Evolutionary conservation across 2,329 filamentous ascomycete genomes (phyloP).

Genomic region (Emericellopsis atlantica): DNA sequence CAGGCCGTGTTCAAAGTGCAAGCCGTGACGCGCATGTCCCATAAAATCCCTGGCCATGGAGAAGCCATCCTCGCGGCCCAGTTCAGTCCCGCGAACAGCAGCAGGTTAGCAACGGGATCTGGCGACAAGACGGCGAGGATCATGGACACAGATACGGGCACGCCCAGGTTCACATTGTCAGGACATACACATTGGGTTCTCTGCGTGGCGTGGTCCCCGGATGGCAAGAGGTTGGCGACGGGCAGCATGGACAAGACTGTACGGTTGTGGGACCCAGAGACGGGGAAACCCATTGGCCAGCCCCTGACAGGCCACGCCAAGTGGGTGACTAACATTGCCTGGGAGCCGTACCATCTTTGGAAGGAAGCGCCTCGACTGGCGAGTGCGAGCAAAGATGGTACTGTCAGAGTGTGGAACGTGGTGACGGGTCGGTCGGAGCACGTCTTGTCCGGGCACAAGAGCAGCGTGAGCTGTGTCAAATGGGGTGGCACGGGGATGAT

Average conservation of each 20-base stretch:
- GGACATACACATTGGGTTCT: constrained; percentile 88
- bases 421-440: constrained; percentile 68
- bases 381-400: constrained; percentile 81
- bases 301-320: constrained; percentile 73
- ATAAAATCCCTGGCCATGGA: constrained; percentile 80
- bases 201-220: constrained; percentile 76
- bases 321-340: constrained; percentile 77
- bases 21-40: constrained; percentile 79
- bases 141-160: constrained; percentile 92
- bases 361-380: constrained; percentile 62
- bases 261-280: constrained; percentile 78
- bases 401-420: constrained; percentile 76
- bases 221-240: constrained; percentile 70
- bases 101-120: constrained; percentile 72
- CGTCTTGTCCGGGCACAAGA: constrained; percentile 79
- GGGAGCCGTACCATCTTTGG: constrained; percentile 90
- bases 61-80: constrained; percentile 78
- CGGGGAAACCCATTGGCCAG: constrained; percentile 59
- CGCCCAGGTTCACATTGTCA: constrained; percentile 71
- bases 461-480: constrained; percentile 76
- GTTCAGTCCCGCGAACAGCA: constrained; percentile 70
- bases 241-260: constrained; percentile 90
- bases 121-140: constrained; percentile 86
- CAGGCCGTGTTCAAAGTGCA: constrained; percentile 92
- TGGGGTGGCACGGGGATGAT: constrained; percentile 87